Conservation (phyloP, 2,329 filamentous ascomycete species). For the Phyllosticta citribraziliensis region DNA sequence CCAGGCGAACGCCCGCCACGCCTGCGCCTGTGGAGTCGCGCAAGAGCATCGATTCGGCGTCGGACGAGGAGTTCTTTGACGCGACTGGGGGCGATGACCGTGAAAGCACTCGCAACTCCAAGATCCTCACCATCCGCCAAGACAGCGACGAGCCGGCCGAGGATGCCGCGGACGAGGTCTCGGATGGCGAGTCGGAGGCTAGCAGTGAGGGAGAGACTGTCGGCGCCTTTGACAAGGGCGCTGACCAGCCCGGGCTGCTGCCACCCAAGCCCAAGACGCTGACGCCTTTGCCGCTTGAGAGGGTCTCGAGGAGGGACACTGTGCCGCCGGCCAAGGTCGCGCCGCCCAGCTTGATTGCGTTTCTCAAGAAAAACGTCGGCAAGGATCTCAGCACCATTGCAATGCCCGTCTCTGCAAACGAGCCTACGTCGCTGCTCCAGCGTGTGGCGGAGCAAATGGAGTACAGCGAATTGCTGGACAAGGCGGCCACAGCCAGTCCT, state of each 20-base stretch:
- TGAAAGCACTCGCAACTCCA: slow-evolving; percentile 34
- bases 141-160: slow-evolving; percentile 59
- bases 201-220: slow-evolving; percentile 48
- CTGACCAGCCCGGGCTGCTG: slow-evolving; percentile 46
- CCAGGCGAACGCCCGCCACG: slow-evolving; percentile 52
- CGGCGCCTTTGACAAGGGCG: slow-evolving; percentile 29
- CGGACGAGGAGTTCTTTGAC: slow-evolving; percentile 89
- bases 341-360: slow-evolving; percentile 86
- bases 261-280: slow-evolving; percentile 68
- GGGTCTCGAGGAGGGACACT: slow-evolving; percentile 57
- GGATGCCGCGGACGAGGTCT: slow-evolving; percentile 36
- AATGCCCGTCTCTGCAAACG: slow-evolving; percentile 95
- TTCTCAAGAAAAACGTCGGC: slow-evolving; percentile 93
- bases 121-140: slow-evolving; percentile 65
- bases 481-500: slow-evolving; percentile 41
- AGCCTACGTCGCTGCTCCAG: slow-evolving; percentile 80
- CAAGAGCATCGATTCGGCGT: slow-evolving; percentile 71
- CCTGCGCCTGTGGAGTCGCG: slow-evolving; percentile 37
- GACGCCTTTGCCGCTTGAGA: slow-evolving; percentile 62
- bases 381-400: slow-evolving; percentile 95
- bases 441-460: slow-evolving; percentile 84
- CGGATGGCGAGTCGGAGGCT: slow-evolving; percentile 51
- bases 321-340: slow-evolving; percentile 65
- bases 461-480: slow-evolving; percentile 75
- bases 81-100: slow-evolving; percentile 51